Percentiles rank a stretch among this genome's conserved stretches.
phyloP scores from a whole-genome alignment of 805 yeast species.

The Starmerella bacillaris region DNA sequence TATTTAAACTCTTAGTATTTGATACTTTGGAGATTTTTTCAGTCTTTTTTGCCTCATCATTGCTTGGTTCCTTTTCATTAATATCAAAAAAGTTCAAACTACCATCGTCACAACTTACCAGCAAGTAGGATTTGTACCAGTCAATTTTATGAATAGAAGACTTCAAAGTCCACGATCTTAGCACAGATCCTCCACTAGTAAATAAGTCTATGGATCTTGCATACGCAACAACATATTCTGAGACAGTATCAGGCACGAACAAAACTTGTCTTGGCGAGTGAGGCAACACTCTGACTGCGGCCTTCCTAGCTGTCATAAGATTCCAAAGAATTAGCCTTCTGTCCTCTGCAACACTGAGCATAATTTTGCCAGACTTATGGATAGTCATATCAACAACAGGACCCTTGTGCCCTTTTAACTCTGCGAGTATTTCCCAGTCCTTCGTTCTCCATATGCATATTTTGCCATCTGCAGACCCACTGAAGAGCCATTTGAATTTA shows the following conservation, averaged over 20 bases:
- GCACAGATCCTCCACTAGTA: conserved; percentile 33
- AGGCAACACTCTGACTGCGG: conserved; percentile 48
- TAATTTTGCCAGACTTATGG: conserved; percentile 80
- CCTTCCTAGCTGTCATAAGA: conserved; percentile 88
- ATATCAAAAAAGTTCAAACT: conserved; percentile 36
- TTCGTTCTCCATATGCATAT: conserved; percentile 85
- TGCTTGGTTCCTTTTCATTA: conserved; percentile 21
- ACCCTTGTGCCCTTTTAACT: conserved; percentile 76
- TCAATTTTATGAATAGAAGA: conserved; percentile 53
- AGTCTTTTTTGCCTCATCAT: too few relatives aligned
- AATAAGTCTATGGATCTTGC: conserved; percentile 17
- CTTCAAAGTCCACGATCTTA: conserved; percentile 25
- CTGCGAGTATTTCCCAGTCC: conserved; percentile 89
- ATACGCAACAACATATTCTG: conserved; percentile 58
- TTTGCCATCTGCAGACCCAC: conserved; percentile 82
- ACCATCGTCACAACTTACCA: conserved; percentile 59
- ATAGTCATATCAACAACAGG: conserved; percentile 69
- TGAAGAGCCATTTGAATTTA: conserved; percentile 57
- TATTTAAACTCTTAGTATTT: too few relatives aligned
- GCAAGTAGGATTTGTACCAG: conserved; percentile 37
- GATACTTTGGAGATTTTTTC: too few relatives aligned
- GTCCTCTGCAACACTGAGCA: conserved; percentile 76
- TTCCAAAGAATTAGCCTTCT: conserved; percentile 81
- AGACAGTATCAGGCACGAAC: conserved; percentile 52
- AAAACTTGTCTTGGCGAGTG: conserved; percentile 18